These are phyloP conservation scores for Rhynchospora tenuis DNA, from an alignment of 176 grass and related monocot species.

Conservation along the genomic window DNA sequence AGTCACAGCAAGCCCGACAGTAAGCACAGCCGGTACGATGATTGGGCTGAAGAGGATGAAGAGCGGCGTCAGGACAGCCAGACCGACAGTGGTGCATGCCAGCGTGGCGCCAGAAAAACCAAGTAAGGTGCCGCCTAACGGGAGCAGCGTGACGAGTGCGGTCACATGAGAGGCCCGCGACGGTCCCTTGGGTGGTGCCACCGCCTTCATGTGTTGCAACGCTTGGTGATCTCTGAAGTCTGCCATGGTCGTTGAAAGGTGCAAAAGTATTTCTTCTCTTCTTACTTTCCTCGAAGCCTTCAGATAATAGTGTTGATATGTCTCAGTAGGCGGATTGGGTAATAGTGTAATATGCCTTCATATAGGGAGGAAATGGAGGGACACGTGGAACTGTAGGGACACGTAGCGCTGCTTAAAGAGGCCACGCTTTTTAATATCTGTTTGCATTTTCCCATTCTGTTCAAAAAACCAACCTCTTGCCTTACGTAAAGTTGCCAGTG, in stretches of 20 bases:
- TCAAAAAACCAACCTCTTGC: too few relatives aligned
- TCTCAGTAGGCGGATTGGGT: too few relatives aligned
- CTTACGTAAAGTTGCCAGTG: too few relatives aligned
- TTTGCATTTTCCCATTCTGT: too few relatives aligned
- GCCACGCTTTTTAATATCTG: neutral
- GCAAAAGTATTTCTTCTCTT: too few relatives aligned
- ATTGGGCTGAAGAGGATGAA: conserved; percentile 50
- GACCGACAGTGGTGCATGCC: conserved; percentile 15
- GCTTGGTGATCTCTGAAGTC: conserved; percentile 11
- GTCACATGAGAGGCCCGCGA: neutral
- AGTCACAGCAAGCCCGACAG: conserved; percentile 1
- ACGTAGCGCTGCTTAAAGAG: neutral
- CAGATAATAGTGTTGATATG: too few relatives aligned
- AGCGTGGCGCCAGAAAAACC: conserved; percentile 22
- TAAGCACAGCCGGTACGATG: conserved; percentile 31
- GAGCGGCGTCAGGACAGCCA: conserved; percentile 26
- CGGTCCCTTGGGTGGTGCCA: conserved; percentile 19
- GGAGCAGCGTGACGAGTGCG: conserved; percentile 27
- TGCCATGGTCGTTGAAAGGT: neutral
- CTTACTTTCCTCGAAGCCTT: too few relatives aligned
- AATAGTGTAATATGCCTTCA: neutral
- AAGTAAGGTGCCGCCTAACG: conserved; percentile 34
- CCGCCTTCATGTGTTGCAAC: conserved; percentile 21
- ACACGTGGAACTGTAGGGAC: neutral
- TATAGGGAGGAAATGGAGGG: neutral